phyloP scores from a whole-genome alignment of 768 basidiomycete genomes.

The Rhodotorula diobovata region DNA sequence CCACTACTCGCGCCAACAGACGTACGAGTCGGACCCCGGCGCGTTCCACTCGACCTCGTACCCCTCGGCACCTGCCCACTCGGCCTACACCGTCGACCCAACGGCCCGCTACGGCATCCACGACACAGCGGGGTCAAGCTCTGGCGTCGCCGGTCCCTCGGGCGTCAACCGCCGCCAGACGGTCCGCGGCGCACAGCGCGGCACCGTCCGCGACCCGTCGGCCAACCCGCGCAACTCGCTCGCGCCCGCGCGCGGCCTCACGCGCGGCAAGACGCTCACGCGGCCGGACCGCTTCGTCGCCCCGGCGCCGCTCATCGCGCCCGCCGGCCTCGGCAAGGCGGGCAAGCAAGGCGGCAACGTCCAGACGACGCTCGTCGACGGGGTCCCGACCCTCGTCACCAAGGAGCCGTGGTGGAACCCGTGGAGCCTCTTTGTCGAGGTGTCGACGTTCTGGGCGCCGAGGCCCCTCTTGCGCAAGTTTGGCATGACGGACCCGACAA shows the following conservation, averaged over 20 bases:
- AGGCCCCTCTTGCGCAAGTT: conserved; percentile 65
- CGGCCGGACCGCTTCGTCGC: conserved; percentile 92
- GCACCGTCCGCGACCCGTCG: conserved; percentile 29
- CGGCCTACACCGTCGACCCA: conserved; percentile 8
- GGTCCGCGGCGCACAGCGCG: conserved; percentile 33
- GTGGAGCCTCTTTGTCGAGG: conserved; percentile 75
- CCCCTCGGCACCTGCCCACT: not conserved
- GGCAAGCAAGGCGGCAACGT: conserved; percentile 28
- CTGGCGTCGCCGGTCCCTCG: not conserved
- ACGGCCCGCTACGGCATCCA: conserved; percentile 1
- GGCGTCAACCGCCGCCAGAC: conserved; percentile 24
- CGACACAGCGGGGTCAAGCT: not conserved
- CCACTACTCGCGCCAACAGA: conserved; percentile 4
- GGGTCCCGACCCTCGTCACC: conserved; percentile 41
- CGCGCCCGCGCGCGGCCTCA: conserved; percentile 17
- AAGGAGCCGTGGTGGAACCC: conserved; percentile 47
- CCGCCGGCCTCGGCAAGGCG: conserved; percentile 52
- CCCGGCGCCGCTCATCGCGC: conserved; percentile 88
- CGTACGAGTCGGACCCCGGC: conserved; percentile 23
- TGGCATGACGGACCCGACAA: conserved; percentile 71
- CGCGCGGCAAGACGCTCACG: conserved; percentile 74
- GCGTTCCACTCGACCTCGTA: conserved; percentile 31
- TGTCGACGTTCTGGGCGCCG: conserved; percentile 89
- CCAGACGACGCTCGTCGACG: conserved; percentile 34
- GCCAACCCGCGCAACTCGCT: conserved; percentile 1